A percentile compares a stretch with the other conserved stretches of the same genome.
phyloP scores from a whole-genome alignment of 345 rosid genomes.

The Salix purpurea region DNA sequence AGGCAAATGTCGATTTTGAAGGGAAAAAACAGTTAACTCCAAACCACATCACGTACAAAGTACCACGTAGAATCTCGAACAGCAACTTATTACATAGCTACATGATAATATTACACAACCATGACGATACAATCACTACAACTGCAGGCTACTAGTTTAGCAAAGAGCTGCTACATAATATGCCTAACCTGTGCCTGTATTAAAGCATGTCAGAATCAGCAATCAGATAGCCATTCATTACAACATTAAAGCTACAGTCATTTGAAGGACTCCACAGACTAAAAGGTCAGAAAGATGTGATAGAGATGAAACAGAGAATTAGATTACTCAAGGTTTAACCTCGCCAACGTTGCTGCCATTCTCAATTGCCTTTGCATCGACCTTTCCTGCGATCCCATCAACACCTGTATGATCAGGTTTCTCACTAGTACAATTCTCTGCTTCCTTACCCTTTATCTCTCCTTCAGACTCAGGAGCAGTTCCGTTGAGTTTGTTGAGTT shows the following conservation, averaged over 20 bases:
- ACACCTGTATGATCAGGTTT: conserved; percentile 13
- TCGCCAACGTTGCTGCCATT: conserved; percentile 34
- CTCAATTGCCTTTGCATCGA: conserved; percentile 31
- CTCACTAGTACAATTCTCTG: conserved; percentile 16
- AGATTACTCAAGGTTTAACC: conserved; percentile 31
- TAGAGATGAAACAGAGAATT: conserved; percentile 3
- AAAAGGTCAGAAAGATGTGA: conserved; percentile 15
- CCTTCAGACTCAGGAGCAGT: conserved; percentile 19
- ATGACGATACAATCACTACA: conserved; percentile 9
- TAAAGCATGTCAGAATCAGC: conserved; percentile 23
- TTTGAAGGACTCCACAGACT: conserved; percentile 8
- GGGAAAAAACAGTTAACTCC: neutral
- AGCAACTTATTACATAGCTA: conserved; percentile 18
- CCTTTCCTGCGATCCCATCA: conserved; percentile 19
- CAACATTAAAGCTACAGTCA: conserved; percentile 29
- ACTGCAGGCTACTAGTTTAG: conserved; percentile 15
- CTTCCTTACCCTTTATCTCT: conserved; percentile 21
- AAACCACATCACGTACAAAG: neutral
- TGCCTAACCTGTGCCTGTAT: conserved; percentile 24
- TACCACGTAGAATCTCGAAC: neutral
- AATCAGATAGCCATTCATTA: conserved; percentile 24
- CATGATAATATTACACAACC: conserved; percentile 13
- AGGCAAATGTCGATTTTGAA: neutral
- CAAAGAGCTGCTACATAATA: conserved; percentile 18
- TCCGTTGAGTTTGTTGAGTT: conserved; percentile 3